Base-by-base conservation (phyloP, 495 filamentous ascomycete species). In the Talaromyces thailandensis region DNA sequence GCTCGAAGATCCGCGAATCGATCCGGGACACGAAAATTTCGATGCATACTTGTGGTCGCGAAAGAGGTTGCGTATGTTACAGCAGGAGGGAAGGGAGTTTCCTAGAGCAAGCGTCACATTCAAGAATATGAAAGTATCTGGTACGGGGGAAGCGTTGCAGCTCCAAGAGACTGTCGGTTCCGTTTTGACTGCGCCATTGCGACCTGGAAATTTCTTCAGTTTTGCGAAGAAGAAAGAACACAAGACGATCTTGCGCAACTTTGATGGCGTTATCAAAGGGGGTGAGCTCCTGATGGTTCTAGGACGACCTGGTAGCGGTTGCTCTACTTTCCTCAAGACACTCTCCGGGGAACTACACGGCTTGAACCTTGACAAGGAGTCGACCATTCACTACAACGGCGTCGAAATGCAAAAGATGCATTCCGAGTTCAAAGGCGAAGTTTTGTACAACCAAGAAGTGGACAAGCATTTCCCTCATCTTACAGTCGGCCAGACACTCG, bases 381-480 rank as follows among this genome's bases (percentile, higher is more conserved):
- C 80, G 0, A 66, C 70, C 21, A 71, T 86, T n/a, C 77, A 81
- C 62, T 83, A 81, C 65, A 80, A 83, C 61, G 79, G 80, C 2
- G 69, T 82, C 53, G 71, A 79, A 0, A 80, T 82, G 69, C 69
- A 76, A 23, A 72, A 69, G 55, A 86, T 86, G 73, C 74, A 78
- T 60, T 80, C 76, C 57, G 77, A 85, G 63, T 87, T 84, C 64
- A 79, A 83, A 66, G 86, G 87, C 12, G 86, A 89, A 63, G 79
- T 85, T 18, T 70, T 89, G 12, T 89, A 88, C 64, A 82, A 85
- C 63, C 75, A 80, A 50, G 81, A 88, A 71, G 80, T 83, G 45
- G 87, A 90, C 67, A 79, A 81, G 45, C 86, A 89, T 65, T 84
- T 88, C 62, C 84, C 86, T 4, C 82, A 85, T 58, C 74, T 90